phyloP scores from a whole-genome alignment of 768 basidiomycete genomes.

The Hygrocybe punicea region DNA sequence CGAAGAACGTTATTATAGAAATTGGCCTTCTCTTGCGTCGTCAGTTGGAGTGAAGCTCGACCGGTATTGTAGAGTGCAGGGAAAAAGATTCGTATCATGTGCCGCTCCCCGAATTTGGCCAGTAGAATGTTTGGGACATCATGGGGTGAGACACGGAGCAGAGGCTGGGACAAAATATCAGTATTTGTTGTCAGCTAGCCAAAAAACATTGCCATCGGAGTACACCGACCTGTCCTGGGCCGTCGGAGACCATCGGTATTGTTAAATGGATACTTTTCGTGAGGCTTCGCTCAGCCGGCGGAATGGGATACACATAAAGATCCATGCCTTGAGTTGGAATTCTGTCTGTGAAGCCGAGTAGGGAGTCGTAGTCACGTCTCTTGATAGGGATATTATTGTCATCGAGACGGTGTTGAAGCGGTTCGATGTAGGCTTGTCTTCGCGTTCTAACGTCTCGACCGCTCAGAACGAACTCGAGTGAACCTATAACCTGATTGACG shows the following conservation, averaged over 20 bases:
- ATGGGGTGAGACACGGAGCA: too few relatives aligned
- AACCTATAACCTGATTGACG: too few relatives aligned
- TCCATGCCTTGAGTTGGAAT: neutral
- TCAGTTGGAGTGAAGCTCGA: neutral
- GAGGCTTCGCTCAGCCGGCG: neutral
- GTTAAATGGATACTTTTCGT: neutral
- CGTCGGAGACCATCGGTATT: conserved; percentile 2
- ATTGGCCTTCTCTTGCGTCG: neutral
- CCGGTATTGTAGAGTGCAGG: neutral
- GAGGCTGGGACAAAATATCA: too few relatives aligned
- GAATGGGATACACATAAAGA: neutral
- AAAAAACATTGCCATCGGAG: too few relatives aligned
- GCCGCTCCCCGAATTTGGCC: neutral
- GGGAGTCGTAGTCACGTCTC: conserved; percentile 1
- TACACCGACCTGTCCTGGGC: too few relatives aligned
- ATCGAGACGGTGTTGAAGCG: neutral
- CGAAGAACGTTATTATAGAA: neutral
- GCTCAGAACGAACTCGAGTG: neutral
- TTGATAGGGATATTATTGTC: too few relatives aligned
- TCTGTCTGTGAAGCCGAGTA: neutral
- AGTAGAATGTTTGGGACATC: neutral
- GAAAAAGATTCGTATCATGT: neutral
- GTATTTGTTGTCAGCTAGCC: too few relatives aligned
- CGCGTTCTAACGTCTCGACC: neutral
- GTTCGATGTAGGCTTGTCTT: neutral